Percentiles rank a stretch among this genome's conserved stretches.
These are phyloP conservation scores for Colletotrichum chrysophilum DNA, from an alignment of 2,329 filamentous ascomycete genomes.

Conservation along the genomic window DNA sequence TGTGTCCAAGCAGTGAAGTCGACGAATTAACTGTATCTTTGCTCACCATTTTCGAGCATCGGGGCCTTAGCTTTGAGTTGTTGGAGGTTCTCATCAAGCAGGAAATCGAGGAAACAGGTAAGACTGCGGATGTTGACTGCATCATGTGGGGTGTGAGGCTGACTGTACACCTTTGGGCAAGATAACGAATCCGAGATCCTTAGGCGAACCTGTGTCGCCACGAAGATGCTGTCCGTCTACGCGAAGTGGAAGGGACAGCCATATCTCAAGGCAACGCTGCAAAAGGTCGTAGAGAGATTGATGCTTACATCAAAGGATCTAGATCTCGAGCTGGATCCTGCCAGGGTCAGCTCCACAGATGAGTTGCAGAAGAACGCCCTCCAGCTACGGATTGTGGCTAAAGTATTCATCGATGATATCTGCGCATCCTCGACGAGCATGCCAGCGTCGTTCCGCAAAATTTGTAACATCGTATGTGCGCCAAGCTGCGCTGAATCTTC, in stretches of 20 bases:
- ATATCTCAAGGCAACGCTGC: conserved; percentile 68
- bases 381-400: conserved; percentile 70
- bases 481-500: neutral
- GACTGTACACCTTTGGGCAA: conserved; percentile 24
- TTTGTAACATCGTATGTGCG: conserved; percentile 66
- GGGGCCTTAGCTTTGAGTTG: conserved; percentile 66
- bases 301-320: conserved; percentile 72
- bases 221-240: conserved; percentile 74
- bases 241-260: conserved; percentile 73
- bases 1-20: conserved; percentile 71
- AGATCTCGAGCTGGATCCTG: conserved; percentile 71
- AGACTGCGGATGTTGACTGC: neutral
- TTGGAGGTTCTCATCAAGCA: conserved; percentile 72
- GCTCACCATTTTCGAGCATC: conserved; percentile 72
- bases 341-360: conserved; percentile 62
- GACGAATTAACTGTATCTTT: conserved; percentile 73
- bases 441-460: conserved; percentile 68
- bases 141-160: neutral
- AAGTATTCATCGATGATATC: conserved; percentile 75
- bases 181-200: conserved; percentile 73
- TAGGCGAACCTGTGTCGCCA: conserved; percentile 72
- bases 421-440: conserved; percentile 67
- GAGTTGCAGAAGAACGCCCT: conserved; percentile 71
- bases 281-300: conserved; percentile 70
- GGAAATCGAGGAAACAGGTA: conserved; percentile 70